Percentiles rank a stretch among this genome's conserved stretches.
Evolutionary conservation across 495 filamentous ascomycete species (phyloP).

Genomic region (Talaromyces proteolyticus): DNA sequence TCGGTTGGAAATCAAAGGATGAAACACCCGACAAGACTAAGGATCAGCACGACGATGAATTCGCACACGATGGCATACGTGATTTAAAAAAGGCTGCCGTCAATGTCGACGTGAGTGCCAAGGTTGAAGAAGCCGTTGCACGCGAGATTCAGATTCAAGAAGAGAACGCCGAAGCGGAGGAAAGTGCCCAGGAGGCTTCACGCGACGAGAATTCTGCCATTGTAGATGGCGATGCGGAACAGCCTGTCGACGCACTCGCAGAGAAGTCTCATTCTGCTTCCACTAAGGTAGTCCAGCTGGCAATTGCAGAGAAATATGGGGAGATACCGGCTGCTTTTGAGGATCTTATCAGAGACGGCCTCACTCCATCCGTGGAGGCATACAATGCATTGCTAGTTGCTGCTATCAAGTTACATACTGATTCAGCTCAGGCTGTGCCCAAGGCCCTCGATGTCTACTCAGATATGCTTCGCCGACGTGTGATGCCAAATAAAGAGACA

Average conservation of each 20-base stretch:
- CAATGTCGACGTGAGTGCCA: slow-evolving; percentile 47
- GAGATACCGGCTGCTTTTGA: slow-evolving; percentile 90
- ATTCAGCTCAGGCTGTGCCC: slow-evolving; percentile 72
- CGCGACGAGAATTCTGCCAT: too few species aligned
- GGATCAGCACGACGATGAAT: slow-evolving; percentile 12
- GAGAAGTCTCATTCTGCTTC: slow-evolving; percentile 64
- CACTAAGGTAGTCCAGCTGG: slow-evolving; percentile 67
- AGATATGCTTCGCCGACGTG: slow-evolving; percentile 85
- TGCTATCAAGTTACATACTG: slow-evolving; percentile 62
- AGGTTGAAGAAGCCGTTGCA: slow-evolving; percentile 60
- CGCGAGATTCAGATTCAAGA: slow-evolving; percentile 52
- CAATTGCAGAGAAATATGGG: slow-evolving; percentile 59
- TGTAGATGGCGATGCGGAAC: slow-evolving; percentile 16
- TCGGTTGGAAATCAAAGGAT: slow-evolving; percentile 73
- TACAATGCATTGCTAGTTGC: slow-evolving; percentile 88
- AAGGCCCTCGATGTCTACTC: slow-evolving; percentile 94
- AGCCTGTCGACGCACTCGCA: slow-evolving; percentile 17
- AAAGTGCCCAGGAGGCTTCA: too few species aligned
- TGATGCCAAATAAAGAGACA: slow-evolving; percentile 74
- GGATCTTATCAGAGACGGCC: slow-evolving; percentile 68
- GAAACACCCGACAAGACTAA: slow-evolving; percentile 44
- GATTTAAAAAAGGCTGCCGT: slow-evolving; percentile 56
- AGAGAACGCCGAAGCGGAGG: slow-evolving; percentile 38
- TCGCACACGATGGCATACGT: slow-evolving; percentile 25
- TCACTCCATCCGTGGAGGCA: slow-evolving; percentile 71